Evolutionary conservation across 805 yeast genomes (phyloP).

Genomic region (Yarrowia yakushimensis): DNA sequence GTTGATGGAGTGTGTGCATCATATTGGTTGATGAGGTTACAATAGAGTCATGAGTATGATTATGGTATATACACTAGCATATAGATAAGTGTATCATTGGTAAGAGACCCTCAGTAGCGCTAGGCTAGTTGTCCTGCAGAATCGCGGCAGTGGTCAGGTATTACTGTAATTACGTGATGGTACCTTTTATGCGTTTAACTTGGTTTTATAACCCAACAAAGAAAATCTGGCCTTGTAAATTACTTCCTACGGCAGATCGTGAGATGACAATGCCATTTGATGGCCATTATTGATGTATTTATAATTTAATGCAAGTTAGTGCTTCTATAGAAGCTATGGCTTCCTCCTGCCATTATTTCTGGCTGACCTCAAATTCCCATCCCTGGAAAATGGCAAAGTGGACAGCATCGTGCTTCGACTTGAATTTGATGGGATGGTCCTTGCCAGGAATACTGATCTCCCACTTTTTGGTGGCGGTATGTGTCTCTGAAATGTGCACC

Average conservation of each 20-base stretch:
- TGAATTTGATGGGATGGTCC: neutral
- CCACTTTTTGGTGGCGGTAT: neutral
- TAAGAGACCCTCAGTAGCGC: no score
- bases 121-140: no score
- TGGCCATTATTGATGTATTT: neutral
- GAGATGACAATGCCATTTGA: no score
- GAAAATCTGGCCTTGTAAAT: no score
- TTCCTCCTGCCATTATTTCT: neutral
- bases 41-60: neutral
- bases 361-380: neutral
- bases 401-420: conserved; percentile 14
- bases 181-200: no score
- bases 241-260: no score
- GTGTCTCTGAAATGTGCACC: neutral
- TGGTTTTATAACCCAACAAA: no score
- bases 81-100: conserved; percentile 39
- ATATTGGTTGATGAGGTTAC: neutral
- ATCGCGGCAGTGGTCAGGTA: no score
- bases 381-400: conserved; percentile 20
- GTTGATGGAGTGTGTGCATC: conserved; percentile 34
- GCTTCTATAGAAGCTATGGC: neutral
- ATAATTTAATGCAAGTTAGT: neutral
- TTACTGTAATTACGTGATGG: no score
- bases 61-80: conserved; percentile 42
- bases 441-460: conserved; percentile 9